A percentile compares a stretch with the other conserved stretches of the same genome.
Conservation (phyloP, 2,329 filamentous ascomycete species). For the Monilinia vaccinii-corymbosi region DNA sequence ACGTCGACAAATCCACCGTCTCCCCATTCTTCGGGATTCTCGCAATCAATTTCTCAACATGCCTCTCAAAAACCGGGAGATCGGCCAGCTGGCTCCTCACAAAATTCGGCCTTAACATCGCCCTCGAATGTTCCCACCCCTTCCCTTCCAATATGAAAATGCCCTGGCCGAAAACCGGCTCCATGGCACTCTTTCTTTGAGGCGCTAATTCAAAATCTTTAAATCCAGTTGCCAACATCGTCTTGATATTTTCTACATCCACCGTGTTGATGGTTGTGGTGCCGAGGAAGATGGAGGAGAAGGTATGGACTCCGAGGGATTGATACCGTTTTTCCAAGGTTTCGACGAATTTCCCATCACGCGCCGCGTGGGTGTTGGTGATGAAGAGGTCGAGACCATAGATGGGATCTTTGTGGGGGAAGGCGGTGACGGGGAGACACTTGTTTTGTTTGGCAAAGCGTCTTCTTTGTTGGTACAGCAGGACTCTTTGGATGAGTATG, state of each 20-base stretch:
- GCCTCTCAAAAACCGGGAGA: conserved; percentile 49
- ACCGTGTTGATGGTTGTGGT: conserved; percentile 37
- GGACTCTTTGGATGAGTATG: conserved; percentile 5
- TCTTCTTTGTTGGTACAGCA: conserved; percentile 1
- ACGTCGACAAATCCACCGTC: conserved; percentile 49
- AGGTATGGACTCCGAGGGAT: conserved; percentile 13
- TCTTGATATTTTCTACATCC: conserved; percentile 49
- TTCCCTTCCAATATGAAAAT: conserved; percentile 46
- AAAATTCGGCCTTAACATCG: conserved; percentile 47
- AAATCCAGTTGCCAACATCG: conserved; percentile 47
- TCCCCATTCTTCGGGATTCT: conserved; percentile 45
- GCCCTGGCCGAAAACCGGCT: conserved; percentile 43
- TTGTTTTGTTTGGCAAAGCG: conserved; percentile 29
- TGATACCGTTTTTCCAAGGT: conserved; percentile 29
- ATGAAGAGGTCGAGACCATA: conserved; percentile 43
- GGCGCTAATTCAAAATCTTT: conserved; percentile 42
- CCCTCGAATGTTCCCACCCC: conserved; percentile 43
- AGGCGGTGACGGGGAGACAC: conserved; percentile 37
- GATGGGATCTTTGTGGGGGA: conserved; percentile 45
- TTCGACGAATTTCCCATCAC: conserved; percentile 31
- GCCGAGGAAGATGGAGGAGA: conserved; percentile 13
- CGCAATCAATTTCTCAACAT: conserved; percentile 48
- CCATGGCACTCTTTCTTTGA: conserved; percentile 35
- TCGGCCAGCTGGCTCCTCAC: conserved; percentile 38
- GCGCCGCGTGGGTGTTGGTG: conserved; percentile 32